These are phyloP conservation scores for Triticum turgidum DNA, from an alignment of 176 grass and related monocot genomes.

Conservation along the genomic window DNA sequence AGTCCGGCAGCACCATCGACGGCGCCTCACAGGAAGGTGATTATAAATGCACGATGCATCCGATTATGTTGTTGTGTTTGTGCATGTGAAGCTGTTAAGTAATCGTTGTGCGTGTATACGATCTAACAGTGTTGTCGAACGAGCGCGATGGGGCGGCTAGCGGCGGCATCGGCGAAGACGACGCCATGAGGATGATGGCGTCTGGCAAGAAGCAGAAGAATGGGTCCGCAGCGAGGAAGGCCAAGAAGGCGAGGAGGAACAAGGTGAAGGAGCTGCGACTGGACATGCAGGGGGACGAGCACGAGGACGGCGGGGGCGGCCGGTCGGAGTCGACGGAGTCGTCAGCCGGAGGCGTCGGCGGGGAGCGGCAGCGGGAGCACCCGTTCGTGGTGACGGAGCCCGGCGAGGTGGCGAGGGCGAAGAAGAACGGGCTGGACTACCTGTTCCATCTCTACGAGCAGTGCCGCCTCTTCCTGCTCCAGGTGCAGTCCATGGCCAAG, in stretches of 20 bases:
- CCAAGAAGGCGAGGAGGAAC: slow-evolving; percentile 44
- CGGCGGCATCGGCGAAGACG: slow-evolving; percentile 36
- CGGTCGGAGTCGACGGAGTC: slow-evolving; percentile 65
- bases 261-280: slow-evolving; percentile 41
- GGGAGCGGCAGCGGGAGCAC: slow-evolving; percentile 83
- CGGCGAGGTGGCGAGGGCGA: slow-evolving; percentile 90
- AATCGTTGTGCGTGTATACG: background rate
- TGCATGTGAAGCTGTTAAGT: background rate
- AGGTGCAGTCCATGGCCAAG: slow-evolving; percentile 85
- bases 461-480: slow-evolving; percentile 93
- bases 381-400: slow-evolving; percentile 98
- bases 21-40: slow-evolving; percentile 82
- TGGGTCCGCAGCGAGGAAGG: slow-evolving; percentile 16
- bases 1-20: slow-evolving; percentile 51
- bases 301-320: slow-evolving; percentile 36
- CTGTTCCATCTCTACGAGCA: slow-evolving; percentile 98
- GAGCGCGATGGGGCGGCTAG: slow-evolving; percentile 40
- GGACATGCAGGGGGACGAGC: slow-evolving; percentile 43
- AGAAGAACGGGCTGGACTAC: slow-evolving; percentile 99
- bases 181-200: slow-evolving; percentile 36
- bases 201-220: slow-evolving; percentile 48
- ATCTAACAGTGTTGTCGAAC: slow-evolving; percentile 53
- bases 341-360: slow-evolving; percentile 34
- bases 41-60: background rate
- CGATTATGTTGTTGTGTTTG: background rate